These are phyloP conservation scores for Hirsutella minnesotensis DNA, from an alignment of 2,329 filamentous ascomycete genomes.

Conservation along the genomic window DNA sequence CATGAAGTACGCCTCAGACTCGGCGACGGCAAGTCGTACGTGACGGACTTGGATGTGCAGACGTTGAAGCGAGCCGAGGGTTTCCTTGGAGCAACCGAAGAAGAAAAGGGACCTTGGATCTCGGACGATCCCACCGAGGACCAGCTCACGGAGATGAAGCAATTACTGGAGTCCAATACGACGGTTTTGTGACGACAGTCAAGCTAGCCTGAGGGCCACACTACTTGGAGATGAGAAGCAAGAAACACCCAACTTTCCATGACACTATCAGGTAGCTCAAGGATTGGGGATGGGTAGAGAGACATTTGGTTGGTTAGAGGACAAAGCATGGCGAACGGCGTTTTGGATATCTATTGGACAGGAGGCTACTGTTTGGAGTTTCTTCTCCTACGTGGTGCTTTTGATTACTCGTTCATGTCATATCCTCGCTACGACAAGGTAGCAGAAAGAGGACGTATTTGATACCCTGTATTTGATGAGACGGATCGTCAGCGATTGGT, in stretches of 20 bases:
- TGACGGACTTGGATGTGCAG: slow-evolving; percentile 88
- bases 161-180: slow-evolving; percentile 25
- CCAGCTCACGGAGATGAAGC: slow-evolving; percentile 48
- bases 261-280: not conserved
- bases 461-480: slow-evolving; percentile 11
- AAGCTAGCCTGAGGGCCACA: no score
- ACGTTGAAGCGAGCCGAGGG: slow-evolving; percentile 81
- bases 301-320: slow-evolving; percentile 3
- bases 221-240: no score
- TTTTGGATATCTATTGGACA: slow-evolving; percentile 4
- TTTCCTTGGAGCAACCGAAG: slow-evolving; percentile 65
- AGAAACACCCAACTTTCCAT: not conserved
- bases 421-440: no score
- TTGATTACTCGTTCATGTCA: slow-evolving; percentile 1
- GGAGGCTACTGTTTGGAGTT: slow-evolving; percentile 9
- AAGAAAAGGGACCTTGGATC: slow-evolving; percentile 80
- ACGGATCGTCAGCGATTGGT: no score
- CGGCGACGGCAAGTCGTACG: slow-evolving; percentile 63
- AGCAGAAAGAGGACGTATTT: slow-evolving; percentile 6
- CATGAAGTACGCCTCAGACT: slow-evolving; percentile 85
- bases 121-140: slow-evolving; percentile 57
- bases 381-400: not conserved
- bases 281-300: slow-evolving; percentile 1
- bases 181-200: no score
- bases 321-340: slow-evolving; percentile 17